phyloP scores from a whole-genome alignment of 371 early-diverging fungal genomes.

The Mucor circinelloides region DNA sequence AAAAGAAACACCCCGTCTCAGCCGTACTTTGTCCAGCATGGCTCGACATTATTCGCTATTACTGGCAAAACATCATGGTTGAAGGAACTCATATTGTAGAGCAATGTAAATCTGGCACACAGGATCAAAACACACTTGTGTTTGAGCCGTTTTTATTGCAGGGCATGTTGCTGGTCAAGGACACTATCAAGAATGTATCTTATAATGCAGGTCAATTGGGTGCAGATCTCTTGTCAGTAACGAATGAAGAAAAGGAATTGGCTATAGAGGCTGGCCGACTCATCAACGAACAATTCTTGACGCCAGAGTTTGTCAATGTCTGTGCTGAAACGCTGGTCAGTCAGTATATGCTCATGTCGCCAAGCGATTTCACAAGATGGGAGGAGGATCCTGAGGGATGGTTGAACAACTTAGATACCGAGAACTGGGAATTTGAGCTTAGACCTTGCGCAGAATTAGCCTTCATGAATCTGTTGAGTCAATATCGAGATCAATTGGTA shows the following conservation, averaged over 20 bases:
- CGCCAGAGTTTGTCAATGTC: constrained; percentile 63
- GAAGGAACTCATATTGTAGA: constrained; percentile 29
- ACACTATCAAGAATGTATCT: constrained; percentile 67
- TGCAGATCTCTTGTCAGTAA: constrained; percentile 35
- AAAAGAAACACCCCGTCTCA: constrained; percentile 70
- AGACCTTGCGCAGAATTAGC: constrained; percentile 86
- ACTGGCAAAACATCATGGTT: constrained; percentile 62
- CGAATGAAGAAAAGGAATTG: constrained; percentile 55
- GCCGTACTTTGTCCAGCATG: constrained; percentile 71
- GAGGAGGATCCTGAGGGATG: constrained; percentile 88
- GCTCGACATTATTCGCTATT: constrained; percentile 71
- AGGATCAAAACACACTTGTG: background rate
- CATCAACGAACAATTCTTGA: constrained; percentile 71
- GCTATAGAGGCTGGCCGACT: constrained; percentile 56
- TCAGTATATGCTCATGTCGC: constrained; percentile 73
- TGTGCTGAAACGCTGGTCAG: constrained; percentile 73
- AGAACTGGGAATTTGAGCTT: constrained; percentile 86
- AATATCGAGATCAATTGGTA: constrained; percentile 61
- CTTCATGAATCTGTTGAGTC: constrained; percentile 75
- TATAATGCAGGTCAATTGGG: constrained; percentile 38
- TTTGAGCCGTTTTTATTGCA: constrained; percentile 68
- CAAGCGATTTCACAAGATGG: constrained; percentile 78
- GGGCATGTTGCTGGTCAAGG: constrained; percentile 67
- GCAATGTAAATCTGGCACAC: constrained; percentile 21
- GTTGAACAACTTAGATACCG: constrained; percentile 78